phyloP scores from a whole-genome alignment of 352 stramenopile genomes.

The Globisporangium apiculatum region DNA sequence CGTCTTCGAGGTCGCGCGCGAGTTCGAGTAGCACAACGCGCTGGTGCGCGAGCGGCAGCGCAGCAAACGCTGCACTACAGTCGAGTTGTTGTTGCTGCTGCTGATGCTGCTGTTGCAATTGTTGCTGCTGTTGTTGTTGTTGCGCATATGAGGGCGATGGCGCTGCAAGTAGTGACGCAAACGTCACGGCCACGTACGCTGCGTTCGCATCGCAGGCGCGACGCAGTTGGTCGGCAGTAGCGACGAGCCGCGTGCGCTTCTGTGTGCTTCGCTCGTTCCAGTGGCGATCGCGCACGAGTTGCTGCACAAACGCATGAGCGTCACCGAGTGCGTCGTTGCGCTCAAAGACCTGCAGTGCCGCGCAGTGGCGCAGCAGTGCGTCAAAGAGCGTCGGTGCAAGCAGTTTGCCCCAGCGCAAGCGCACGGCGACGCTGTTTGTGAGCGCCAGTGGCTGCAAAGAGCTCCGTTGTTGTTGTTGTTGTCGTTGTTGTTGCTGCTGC shows the following conservation, averaged over 20 bases:
- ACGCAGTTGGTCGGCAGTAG: neutral
- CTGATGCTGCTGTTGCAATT: too few species aligned
- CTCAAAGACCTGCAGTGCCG: conserved; percentile 21
- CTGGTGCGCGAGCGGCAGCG: conserved; percentile 9
- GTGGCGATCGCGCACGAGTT: neutral
- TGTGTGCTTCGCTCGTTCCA: neutral
- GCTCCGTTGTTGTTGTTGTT: neutral
- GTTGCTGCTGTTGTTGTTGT: neutral
- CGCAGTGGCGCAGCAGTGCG: conserved; percentile 21
- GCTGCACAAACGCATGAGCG: neutral
- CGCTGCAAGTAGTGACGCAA: neutral
- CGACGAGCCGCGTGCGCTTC: neutral
- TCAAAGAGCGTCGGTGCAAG: conserved; percentile 40
- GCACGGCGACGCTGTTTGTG: conserved; percentile 17
- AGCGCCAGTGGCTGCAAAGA: neutral
- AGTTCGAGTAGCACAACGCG: conserved; percentile 18
- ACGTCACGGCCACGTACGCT: neutral
- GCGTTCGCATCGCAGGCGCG: neutral
- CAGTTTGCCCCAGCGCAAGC: conserved; percentile 32
- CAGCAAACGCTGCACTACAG: neutral
- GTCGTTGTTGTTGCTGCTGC: neutral
- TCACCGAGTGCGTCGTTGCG: neutral
- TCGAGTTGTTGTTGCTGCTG: neutral
- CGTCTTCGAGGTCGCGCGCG: conserved; percentile 24
- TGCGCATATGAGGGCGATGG: neutral